Conservation (phyloP, 139 green algal genomes). For the Picochlorum sp. region DNA sequence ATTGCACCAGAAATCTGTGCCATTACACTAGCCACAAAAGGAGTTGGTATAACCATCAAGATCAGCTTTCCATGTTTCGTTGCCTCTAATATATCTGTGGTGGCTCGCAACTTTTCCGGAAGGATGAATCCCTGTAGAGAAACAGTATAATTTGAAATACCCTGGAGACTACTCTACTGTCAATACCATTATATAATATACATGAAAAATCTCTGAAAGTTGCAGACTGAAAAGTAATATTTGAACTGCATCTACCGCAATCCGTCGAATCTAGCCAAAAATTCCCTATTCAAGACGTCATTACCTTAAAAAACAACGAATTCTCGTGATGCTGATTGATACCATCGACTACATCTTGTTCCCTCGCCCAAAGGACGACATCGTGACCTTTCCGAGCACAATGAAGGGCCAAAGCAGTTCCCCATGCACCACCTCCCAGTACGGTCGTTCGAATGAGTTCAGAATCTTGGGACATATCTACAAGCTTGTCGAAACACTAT, state of each 20-base stretch:
- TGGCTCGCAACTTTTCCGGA: constrained; percentile 38
- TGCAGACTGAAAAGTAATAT: too few species aligned
- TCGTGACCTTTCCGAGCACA: constrained; percentile 52
- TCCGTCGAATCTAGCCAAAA: too few species aligned
- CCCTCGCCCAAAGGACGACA: constrained; percentile 50
- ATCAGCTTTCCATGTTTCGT: constrained; percentile 42
- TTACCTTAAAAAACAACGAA: constrained; percentile 39
- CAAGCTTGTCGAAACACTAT: too few species aligned
- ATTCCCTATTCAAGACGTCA: constrained; percentile 2
- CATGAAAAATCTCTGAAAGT: too few species aligned
- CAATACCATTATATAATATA: background rate
- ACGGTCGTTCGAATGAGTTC: background rate
- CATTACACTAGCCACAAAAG: constrained; percentile 54
- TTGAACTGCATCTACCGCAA: too few species aligned
- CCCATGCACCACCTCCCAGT: constrained; percentile 65
- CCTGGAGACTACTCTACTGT: background rate
- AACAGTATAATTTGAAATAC: background rate
- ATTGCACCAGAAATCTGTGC: constrained; percentile 7
- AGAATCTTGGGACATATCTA: too few species aligned
- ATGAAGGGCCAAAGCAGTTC: constrained; percentile 61
- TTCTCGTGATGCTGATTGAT: constrained; percentile 63
- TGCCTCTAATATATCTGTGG: constrained; percentile 26
- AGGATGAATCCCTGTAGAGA: constrained; percentile 26
- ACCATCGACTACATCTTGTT: constrained; percentile 40
- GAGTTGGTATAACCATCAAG: constrained; percentile 72